These are phyloP conservation scores for Fraxinus angustifolia DNA, from an alignment of 305 asterid species.

Conservation along the genomic window DNA sequence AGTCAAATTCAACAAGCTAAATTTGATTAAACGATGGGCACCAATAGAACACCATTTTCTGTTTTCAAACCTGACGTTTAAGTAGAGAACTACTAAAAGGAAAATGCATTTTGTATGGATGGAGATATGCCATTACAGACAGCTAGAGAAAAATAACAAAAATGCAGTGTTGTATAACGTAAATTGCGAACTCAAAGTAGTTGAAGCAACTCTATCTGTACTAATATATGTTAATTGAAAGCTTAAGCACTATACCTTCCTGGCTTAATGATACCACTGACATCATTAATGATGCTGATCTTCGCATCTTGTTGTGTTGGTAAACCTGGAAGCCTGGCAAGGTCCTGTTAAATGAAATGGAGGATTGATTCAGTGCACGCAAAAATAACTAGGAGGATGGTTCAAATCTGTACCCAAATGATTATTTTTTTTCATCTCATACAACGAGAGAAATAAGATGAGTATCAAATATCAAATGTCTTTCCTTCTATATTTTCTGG, in stretches of 20 bases:
- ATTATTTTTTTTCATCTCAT: background rate
- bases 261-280: conserved; percentile 49
- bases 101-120: background rate
- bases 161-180: background rate
- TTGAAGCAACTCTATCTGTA: background rate
- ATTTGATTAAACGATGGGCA: background rate
- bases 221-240: background rate
- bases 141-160: background rate
- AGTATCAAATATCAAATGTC: background rate
- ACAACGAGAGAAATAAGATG: background rate
- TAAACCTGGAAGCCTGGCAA: conserved; percentile 40
- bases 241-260: conserved; percentile 40
- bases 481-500: background rate
- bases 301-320: conserved; percentile 35
- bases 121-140: background rate
- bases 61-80: background rate
- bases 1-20: background rate
- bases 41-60: conserved; percentile 7
- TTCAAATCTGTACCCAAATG: background rate
- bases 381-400: background rate
- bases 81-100: background rate
- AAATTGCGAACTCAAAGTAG: background rate
- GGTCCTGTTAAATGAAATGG: conserved; percentile 34
- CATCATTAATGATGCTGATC: conserved; percentile 44
- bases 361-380: background rate